phyloP scores from a whole-genome alignment of 2,329 filamentous ascomycete species.

The Colletotrichum orchidophilum region DNA sequence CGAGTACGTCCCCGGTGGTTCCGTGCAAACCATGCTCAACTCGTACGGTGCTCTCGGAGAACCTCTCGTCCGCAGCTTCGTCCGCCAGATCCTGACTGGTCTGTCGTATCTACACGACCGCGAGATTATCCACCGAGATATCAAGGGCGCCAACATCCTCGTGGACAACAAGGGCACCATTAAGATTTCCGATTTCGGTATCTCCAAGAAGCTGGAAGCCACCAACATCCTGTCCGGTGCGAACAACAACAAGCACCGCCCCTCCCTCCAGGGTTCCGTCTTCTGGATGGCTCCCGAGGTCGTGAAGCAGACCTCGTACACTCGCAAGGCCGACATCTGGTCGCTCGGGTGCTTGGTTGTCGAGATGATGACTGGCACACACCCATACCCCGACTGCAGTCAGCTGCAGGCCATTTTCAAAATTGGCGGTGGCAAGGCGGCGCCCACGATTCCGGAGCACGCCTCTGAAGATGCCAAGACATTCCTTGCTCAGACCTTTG shows the following conservation, averaged over 20 bases:
- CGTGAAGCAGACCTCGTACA: constrained; percentile 97
- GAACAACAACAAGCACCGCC: constrained; percentile 73
- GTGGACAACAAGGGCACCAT: constrained; percentile 99
- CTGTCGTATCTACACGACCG: constrained; percentile 92
- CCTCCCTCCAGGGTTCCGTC: constrained; percentile 93
- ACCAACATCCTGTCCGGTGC: constrained; percentile 80
- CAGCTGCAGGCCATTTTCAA: constrained; percentile 99
- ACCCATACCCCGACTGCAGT: constrained; percentile 96
- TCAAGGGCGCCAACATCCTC: constrained; percentile 98
- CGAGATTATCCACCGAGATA: constrained; percentile 98
- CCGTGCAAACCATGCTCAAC: constrained; percentile 97
- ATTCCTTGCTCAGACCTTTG: constrained; percentile 91
- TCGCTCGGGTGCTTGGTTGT: constrained; percentile 95
- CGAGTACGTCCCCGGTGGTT: constrained; percentile 97
- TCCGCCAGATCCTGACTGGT: constrained; percentile 92
- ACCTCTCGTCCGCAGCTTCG: constrained; percentile 93
- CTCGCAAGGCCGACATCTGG: constrained; percentile 98
- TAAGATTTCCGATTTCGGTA: constrained; percentile 99
- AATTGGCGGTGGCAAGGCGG: constrained; percentile 85
- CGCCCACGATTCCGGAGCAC: constrained; percentile 84
- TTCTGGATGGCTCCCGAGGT: constrained; percentile 99
- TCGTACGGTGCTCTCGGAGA: constrained; percentile 96
- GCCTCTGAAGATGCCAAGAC: constrained; percentile 84
- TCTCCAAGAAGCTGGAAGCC: constrained; percentile 96
- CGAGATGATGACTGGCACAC: constrained; percentile 98